Percentiles rank a stretch among this genome's conserved stretches.
phyloP scores from a whole-genome alignment of 805 yeast species.

The Zygotorulaspora chibaensis region DNA sequence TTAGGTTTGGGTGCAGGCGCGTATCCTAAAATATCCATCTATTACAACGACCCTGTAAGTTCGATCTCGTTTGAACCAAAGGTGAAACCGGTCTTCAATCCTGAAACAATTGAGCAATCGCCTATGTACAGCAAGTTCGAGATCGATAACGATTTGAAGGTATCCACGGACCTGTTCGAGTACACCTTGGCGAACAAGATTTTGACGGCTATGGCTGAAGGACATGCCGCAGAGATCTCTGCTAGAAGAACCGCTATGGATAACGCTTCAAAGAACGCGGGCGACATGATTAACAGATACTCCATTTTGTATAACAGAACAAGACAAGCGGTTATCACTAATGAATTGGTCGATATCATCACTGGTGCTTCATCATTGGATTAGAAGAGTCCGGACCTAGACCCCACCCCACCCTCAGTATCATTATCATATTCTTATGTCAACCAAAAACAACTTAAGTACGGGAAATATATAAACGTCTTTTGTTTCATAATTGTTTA shows the following conservation, averaged over 20 bases:
- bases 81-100: conserved; percentile 58
- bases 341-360: conserved; percentile 98
- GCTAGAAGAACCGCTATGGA: conserved; percentile 99
- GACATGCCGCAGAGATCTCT: conserved; percentile 95
- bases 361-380: conserved; percentile 99
- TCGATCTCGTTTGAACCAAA: conserved; percentile 90
- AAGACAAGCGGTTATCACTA: conserved; percentile 98
- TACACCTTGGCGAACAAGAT: conserved; percentile 87
- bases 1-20: conserved; percentile 38
- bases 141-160: conserved; percentile 61
- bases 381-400: conserved; percentile 38
- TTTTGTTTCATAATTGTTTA: conserved; percentile 1
- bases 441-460: neutral
- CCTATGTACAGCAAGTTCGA: conserved; percentile 83
- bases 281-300: conserved; percentile 95
- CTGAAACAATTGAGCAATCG: conserved; percentile 71
- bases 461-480: neutral
- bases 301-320: conserved; percentile 98
- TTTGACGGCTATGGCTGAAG: conserved; percentile 91
- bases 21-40: conserved; percentile 73
- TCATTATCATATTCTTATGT: conserved; percentile 16
- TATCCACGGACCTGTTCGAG: conserved; percentile 73
- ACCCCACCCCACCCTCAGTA: conserved; percentile 1
- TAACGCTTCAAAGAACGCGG: conserved; percentile 98
- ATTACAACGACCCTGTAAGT: conserved; percentile 82